Evolutionary conservation across 2,329 filamentous ascomycete genomes (phyloP), one percentile per base, ranked within the genome.

Genomic region (Clonostachys chloroleuca): DNA sequence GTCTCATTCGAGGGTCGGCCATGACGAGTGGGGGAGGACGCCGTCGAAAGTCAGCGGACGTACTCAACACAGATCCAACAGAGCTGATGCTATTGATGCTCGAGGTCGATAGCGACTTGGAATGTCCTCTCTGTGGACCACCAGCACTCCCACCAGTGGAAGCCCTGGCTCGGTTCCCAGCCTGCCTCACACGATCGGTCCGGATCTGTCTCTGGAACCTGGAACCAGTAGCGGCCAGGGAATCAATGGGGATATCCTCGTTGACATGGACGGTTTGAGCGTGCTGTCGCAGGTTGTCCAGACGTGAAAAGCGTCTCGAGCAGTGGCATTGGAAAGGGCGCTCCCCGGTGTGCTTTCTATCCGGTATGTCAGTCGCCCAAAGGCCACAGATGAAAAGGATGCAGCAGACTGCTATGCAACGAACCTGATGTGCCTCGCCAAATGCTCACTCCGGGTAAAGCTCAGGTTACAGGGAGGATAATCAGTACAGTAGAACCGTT

Each of bases 211-310:
- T 81, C 59, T 96, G 92, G 58, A 95, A 96, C 37, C 92, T 80
- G 9, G 92, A 95, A 20, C 92, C 91, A 2, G 89, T 94, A 5
- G 92, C 94, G 14, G 94, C 94, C 17, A 97, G 79, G 2, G 94
- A 97, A 64, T 96, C 91, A 39, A 85, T 84, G 5, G 94, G 94
- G 34, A 99, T 99, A 48, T 96, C 91, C 64, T 97, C 94, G 64
- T 97, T 96, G 49, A 95, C 88, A 64, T 99, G 94, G 1, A 99
- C 94, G 0, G 94, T 97, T 66, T 96, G 92, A 41, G 94, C 94
- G 74, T 99, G 94, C 63, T 99, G 94, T 49, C 94, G 84, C 45
- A 99, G 73, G 61, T 99, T 99, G 66, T 99, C 92, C 42, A 97
- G 79, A 43, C 92, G 83, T 10, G 94, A 97, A 64, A 99, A 99